Evolutionary conservation across 352 stramenopile genomes (phyloP).

Genomic region (Pythium dissotocum): DNA sequence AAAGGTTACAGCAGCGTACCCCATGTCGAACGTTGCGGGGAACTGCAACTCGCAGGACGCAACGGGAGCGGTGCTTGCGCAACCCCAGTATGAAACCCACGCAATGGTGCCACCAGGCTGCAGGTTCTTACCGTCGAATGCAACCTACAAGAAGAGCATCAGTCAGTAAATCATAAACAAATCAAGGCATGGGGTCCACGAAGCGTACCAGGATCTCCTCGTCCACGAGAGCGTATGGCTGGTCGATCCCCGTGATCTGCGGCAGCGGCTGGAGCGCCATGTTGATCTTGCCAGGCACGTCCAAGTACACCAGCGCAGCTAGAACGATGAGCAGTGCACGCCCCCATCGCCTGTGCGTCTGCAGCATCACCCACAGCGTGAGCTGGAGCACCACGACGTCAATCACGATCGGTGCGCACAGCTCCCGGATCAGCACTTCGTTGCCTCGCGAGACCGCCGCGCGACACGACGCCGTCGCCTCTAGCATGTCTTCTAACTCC

Average conservation of each 20-base stretch:
- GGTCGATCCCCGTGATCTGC: constrained; percentile 59
- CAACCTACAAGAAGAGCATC: constrained; percentile 29
- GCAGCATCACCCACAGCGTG: constrained; percentile 46
- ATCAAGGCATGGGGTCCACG: not conserved
- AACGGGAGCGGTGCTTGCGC: constrained; percentile 57
- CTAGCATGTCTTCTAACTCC: constrained; percentile 40
- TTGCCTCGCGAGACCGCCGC: constrained; percentile 48
- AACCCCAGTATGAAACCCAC: constrained; percentile 85
- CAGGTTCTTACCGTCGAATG: constrained; percentile 72
- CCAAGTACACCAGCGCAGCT: constrained; percentile 42
- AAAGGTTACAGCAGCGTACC: constrained; percentile 73
- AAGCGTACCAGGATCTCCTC: constrained; percentile 63
- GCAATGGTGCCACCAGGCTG: constrained; percentile 67
- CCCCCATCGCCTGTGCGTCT: constrained; percentile 59
- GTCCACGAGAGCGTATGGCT: constrained; percentile 64
- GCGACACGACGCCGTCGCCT: constrained; percentile 38
- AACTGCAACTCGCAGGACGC: constrained; percentile 77
- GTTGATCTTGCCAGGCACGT: constrained; percentile 50
- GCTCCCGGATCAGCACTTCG: constrained; percentile 45
- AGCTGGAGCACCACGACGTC: constrained; percentile 44
- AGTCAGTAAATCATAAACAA: not conserved
- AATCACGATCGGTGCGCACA: constrained; percentile 58
- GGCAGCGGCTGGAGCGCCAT: constrained; percentile 58
- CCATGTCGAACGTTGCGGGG: constrained; percentile 52
- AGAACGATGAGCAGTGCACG: constrained; percentile 51